Conservation (phyloP, 306 rosid species). For the Cucumis sativus region Cucumber_9930_V3 NC_026661.2:11943001-11943500, state of each 20-base stretch:
- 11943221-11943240: conserved; percentile 33
- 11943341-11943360: conserved; percentile 49
- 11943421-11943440: conserved; percentile 61
- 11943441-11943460: conserved; percentile 83
- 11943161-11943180: conserved; percentile 54
- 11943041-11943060: not conserved
- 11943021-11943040: not conserved
- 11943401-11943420: conserved; percentile 84
- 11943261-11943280: not conserved
- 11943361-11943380: conserved; percentile 48
- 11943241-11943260: not conserved
- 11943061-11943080: conserved; percentile 29
- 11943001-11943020: not conserved
- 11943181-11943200: conserved; percentile 59
- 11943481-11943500: conserved; percentile 50
- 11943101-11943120: conserved; percentile 47
- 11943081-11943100: conserved; percentile 34
- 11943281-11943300: not conserved
- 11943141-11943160: conserved; percentile 46
- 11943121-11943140: conserved; percentile 40
- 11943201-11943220: conserved; percentile 48
- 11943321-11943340: not conserved
- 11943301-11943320: not conserved
- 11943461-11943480: conserved; percentile 48
- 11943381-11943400: conserved; percentile 62